Evolutionary conservation across 371 early-diverging fungal genomes (phyloP).

Genomic region (Coemansia sp.): DNA sequence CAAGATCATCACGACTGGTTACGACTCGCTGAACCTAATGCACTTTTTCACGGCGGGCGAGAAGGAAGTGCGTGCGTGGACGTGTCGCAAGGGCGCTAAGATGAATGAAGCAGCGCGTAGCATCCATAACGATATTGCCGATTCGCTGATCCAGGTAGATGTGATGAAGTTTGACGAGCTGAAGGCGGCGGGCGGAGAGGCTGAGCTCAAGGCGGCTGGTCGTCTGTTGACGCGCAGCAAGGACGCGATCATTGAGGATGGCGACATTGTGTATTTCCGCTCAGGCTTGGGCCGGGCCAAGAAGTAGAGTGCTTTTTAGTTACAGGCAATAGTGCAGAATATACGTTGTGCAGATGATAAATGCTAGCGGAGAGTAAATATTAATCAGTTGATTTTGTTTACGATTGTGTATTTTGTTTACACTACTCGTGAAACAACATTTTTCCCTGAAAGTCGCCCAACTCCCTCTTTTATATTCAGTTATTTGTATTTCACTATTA

Average conservation of each 20-base stretch:
- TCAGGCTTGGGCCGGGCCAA: conserved; percentile 57
- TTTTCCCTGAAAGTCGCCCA: neutral
- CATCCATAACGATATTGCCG: conserved; percentile 95
- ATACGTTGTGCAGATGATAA: neutral
- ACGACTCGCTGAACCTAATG: conserved; percentile 83
- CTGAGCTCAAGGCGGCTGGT: conserved; percentile 92
- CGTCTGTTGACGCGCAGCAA: conserved; percentile 94
- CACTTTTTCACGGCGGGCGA: conserved; percentile 97
- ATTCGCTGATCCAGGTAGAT: conserved; percentile 98
- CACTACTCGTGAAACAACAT: neutral
- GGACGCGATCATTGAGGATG: conserved; percentile 94
- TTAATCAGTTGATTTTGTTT: neutral
- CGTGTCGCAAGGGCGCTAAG: conserved; percentile 83
- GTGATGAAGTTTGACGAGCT: conserved; percentile 88
- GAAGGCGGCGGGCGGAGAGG: conserved; percentile 76
- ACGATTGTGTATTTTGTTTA: conserved; percentile 2
- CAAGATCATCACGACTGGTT: conserved; percentile 92
- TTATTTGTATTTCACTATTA: neutral
- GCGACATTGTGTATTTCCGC: conserved; percentile 84
- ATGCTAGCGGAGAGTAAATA: neutral
- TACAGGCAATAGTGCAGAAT: too few species aligned
- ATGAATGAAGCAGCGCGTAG: conserved; percentile 98
- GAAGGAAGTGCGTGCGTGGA: conserved; percentile 96
- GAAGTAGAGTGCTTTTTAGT: conserved; percentile 39
- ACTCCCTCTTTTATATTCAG: neutral